Base-by-base conservation (phyloP, 1,284 basidiomycete genomes). In the Naganishia sp. region DNA sequence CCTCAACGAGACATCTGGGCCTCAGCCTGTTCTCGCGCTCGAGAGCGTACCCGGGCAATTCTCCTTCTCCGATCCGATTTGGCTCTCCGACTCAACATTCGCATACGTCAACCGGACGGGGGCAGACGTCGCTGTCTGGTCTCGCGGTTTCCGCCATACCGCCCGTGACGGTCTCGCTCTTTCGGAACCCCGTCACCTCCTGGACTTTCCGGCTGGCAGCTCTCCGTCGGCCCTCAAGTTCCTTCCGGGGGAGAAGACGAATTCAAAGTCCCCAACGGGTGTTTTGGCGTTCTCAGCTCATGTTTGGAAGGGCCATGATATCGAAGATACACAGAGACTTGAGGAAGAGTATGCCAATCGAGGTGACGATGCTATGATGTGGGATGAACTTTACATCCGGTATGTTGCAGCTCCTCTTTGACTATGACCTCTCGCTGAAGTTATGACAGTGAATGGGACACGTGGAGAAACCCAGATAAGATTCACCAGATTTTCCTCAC, bases 371-470 rank as follows among this genome's bases (percentile, higher is more conserved):
- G 92, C 89, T 1, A 81, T 84, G 71, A 89, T 94, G 0, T 95
- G 89, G 75, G 91, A 95, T 71, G 81, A 84, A 55, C 83, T 85
- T 1, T 91, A 86, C 74, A 87, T 86, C 48, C 81, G 92, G 55
- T 94, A 90, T 89, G 90, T 57, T 5, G 15, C 10, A 36, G 23
- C n/a, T 15, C 9, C n/a, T 1, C 15, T 50, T 21, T 44, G 28
- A 10, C 33, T 21, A 11, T 31, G 23, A 6, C 10, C 31, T 28
- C 23, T 0, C 4, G 23, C 36, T 33, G 55, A 48, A 67, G 21
- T 63, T 28, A 84, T 74, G 86, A 83, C 49, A 83, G 92, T 28
- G 92, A 95, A 71, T 96, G 93, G 93, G 92, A 94, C 78, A 87
- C 86, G 5, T 95, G 92, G 91, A 82, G 84, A 46, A 85, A 85